These are phyloP conservation scores for Trichophyton simii DNA, from an alignment of 2,329 filamentous ascomycete species.

Conservation along the genomic window DNA sequence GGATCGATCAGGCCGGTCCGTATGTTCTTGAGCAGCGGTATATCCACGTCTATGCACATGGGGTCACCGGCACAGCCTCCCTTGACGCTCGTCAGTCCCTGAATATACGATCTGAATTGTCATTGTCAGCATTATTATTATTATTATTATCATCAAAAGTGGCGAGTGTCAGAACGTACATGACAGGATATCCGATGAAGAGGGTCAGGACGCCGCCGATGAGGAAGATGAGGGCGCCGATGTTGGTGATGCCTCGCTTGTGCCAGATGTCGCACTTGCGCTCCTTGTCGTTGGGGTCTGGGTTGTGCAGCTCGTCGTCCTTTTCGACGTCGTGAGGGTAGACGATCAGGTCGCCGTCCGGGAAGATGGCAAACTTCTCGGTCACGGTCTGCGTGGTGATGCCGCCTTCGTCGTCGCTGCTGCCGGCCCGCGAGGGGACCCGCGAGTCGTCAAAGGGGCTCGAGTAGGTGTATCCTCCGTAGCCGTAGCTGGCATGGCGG, in stretches of 20 bases:
- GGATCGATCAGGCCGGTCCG: constrained; percentile 52
- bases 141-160: too few relatives aligned
- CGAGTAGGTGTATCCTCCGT: not conserved
- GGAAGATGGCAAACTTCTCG: constrained; percentile 61
- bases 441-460: constrained; percentile 48
- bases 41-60: constrained; percentile 39
- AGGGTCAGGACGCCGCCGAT: constrained; percentile 49
- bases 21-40: constrained; percentile 47
- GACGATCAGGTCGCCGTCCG: constrained; percentile 52
- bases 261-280: constrained; percentile 54
- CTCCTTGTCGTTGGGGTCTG: constrained; percentile 50
- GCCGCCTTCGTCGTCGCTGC: constrained; percentile 44
- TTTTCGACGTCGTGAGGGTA: constrained; percentile 63
- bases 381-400: constrained; percentile 61
- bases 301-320: constrained; percentile 60
- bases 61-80: constrained; percentile 27
- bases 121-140: constrained; percentile 12
- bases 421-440: constrained; percentile 47
- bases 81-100: not conserved
- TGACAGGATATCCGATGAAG: constrained; percentile 57
- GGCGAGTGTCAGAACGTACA: constrained; percentile 46
- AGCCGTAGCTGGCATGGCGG: constrained; percentile 25
- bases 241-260: constrained; percentile 49
- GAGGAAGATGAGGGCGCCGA: constrained; percentile 50
- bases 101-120: not conserved